Evolutionary conservation across 2,329 filamentous ascomycete genomes (phyloP).

Genomic region (Aureobasidium lini): DNA sequence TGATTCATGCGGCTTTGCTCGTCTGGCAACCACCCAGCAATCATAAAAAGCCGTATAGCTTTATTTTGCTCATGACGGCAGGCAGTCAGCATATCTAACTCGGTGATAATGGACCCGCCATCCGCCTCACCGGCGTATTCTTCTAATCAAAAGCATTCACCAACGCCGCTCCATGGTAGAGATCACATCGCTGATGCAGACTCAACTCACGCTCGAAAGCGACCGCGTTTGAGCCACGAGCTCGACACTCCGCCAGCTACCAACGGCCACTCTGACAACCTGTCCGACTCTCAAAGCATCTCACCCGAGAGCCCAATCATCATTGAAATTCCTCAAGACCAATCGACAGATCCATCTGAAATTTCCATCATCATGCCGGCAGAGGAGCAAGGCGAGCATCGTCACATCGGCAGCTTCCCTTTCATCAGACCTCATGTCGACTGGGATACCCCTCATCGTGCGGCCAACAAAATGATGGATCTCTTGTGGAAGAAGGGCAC

Average conservation of each 20-base stretch:
- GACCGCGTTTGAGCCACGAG: constrained; percentile 36
- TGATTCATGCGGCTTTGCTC: background rate
- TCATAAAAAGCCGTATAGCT: background rate
- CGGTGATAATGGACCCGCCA: constrained; percentile 19
- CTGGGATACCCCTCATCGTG: background rate
- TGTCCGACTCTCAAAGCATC: background rate
- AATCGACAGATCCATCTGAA: background rate
- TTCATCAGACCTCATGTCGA: background rate
- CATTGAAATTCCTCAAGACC: constrained; percentile 26
- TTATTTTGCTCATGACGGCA: background rate
- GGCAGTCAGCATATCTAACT: background rate
- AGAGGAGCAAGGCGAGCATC: constrained; percentile 16
- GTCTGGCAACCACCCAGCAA: background rate
- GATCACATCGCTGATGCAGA: constrained; percentile 39
- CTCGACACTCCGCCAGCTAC: constrained; percentile 20
- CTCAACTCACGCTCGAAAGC: constrained; percentile 38
- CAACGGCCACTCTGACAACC: constrained; percentile 22
- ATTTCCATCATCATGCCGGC: constrained; percentile 20
- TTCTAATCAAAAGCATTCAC: background rate
- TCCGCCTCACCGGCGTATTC: constrained; percentile 8
- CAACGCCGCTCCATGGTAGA: constrained; percentile 30
- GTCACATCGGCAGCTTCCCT: background rate
- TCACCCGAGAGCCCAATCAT: constrained; percentile 18
- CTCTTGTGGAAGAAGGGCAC: background rate
- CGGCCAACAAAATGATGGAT: background rate